These are phyloP conservation scores for Eimeria acervulina DNA, from an alignment of 169 alveolate species.

Conservation along the genomic window DNA sequence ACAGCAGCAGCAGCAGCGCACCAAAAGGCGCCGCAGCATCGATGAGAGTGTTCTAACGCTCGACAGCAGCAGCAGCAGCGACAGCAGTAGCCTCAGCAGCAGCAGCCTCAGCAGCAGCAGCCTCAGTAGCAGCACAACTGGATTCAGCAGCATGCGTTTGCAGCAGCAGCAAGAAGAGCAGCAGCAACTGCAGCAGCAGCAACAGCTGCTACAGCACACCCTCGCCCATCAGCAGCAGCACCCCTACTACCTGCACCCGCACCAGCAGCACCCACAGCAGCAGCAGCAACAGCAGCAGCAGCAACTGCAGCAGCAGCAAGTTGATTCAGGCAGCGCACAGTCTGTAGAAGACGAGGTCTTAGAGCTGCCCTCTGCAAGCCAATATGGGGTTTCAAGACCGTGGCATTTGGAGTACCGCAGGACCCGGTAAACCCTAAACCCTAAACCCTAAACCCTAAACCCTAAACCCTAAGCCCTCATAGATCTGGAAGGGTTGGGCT, in stretches of 20 bases:
- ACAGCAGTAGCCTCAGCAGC: conserved; percentile 44
- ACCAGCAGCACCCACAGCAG: conserved; percentile 27
- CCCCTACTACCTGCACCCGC: background rate
- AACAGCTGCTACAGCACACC: conserved; percentile 31
- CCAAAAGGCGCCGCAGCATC: conserved; percentile 33
- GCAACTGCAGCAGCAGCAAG: background rate
- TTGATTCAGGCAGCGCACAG: background rate
- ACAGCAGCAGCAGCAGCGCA: conserved; percentile 65
- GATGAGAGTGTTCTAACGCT: background rate
- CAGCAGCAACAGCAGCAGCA: conserved; percentile 26
- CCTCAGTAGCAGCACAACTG: conserved; percentile 20
- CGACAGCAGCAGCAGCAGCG: conserved; percentile 44
- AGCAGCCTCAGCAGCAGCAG: conserved; percentile 46
- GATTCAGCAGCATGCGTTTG: background rate
- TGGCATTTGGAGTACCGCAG: conserved; percentile 72
- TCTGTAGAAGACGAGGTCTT: conserved; percentile 47
- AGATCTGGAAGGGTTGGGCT: too few species aligned
- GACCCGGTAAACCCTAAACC: conserved; percentile 46
- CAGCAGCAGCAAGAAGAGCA: conserved; percentile 1
- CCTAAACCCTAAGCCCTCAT: conserved; percentile 28
- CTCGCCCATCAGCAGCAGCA: conserved; percentile 50
- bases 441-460: conserved; percentile 35
- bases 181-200: conserved; percentile 15
- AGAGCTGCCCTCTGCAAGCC: conserved; percentile 69
- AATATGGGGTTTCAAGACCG: conserved; percentile 61